Base-by-base conservation (phyloP, 306 rosid genomes). In the Cicer chorassanicum region DNA sequence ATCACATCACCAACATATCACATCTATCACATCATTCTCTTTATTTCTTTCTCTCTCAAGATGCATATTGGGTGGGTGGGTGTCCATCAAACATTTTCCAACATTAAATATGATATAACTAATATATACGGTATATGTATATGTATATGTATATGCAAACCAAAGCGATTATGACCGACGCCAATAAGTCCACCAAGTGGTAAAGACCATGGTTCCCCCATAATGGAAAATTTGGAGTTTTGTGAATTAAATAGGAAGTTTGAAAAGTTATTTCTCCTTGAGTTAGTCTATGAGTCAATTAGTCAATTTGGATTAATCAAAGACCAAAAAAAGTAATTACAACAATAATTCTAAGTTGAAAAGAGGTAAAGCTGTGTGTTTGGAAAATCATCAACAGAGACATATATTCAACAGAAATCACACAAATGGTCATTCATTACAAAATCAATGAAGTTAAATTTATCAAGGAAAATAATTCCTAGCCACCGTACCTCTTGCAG, bases 401-500 rank as follows among this genome's bases (percentile, higher is more conserved):
- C 49, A 19, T 48, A 43, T 7, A 46, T 4, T 16, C 56, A 16
- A 2, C 1, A 61, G 57, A 62, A 16, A 62, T 42, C 48, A 54
- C 42, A 51, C 15, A 82, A 46, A 77, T 63, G 4, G 2, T 7
- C 16, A 80, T 59, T 46, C 46, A 39, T 24, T 39, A 40, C 36
- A 67, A 11, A 59, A 59, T 59, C 42, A 29, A 13, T 14, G 18
- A 45, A 72, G 43, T 8, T n/a, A 59, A 80, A 42, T 18, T 40
- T 21, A 41, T 15, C 24, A 46, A 11, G 38, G 70, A 66, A 36
- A 55, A 55, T 43, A 49, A 36, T 29, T 45, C 16, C 42, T 24
- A 53, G 36, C 9, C 43, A 60, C 15, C 10, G 4, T 6, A 67
- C 84, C 80, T 60, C 51, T 40, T 40, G 40, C 50, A 74, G 38